These are phyloP conservation scores for Podospora fimiseda DNA, from an alignment of 495 filamentous ascomycete species.

Conservation along the genomic window DNA sequence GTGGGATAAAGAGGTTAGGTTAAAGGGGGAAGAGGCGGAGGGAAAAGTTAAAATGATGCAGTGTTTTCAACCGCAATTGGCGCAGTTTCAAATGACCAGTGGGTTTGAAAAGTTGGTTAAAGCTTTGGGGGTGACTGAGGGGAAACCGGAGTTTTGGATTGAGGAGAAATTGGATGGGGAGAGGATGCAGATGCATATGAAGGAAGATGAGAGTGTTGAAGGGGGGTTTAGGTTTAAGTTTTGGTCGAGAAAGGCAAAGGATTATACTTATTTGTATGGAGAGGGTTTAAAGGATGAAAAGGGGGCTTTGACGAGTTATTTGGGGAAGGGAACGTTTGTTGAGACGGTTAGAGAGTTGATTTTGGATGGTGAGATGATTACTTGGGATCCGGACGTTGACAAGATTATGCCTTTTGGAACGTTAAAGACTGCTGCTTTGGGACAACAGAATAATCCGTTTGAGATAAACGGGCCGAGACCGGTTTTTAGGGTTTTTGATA, in stretches of 20 bases:
- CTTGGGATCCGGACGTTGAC: conserved; percentile 88
- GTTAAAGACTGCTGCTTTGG: conserved; percentile 83
- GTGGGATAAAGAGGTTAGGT: conserved; percentile 63
- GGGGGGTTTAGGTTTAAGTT: conserved; percentile 76
- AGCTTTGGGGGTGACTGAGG: conserved; percentile 61
- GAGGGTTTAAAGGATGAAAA: conserved; percentile 66
- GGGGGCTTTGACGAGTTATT: conserved; percentile 70
- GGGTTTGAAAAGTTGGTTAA: conserved; percentile 76
- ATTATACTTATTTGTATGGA: conserved; percentile 94
- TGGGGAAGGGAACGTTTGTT: conserved; percentile 72
- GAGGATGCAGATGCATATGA: conserved; percentile 94
- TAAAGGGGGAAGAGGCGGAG: conserved; percentile 68
- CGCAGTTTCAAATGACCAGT: conserved; percentile 82
- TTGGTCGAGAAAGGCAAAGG: conserved; percentile 95
- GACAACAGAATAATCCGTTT: conserved; percentile 72
- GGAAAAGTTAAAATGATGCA: conserved; percentile 68
- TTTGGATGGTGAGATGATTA: conserved; percentile 96
- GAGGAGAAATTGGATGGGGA: conserved; percentile 98
- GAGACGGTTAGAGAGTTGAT: conserved; percentile 76
- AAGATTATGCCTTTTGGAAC: conserved; percentile 85
- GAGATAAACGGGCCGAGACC: conserved; percentile 61
- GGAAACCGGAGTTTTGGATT: conserved; percentile 82
- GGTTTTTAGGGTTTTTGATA: conserved; percentile 80
- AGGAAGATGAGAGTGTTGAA: conserved; percentile 55
- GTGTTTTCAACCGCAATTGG: conserved; percentile 95